Base-by-base conservation (phyloP, 2,329 filamentous ascomycete genomes). In the Apiospora phragmitis region DNA sequence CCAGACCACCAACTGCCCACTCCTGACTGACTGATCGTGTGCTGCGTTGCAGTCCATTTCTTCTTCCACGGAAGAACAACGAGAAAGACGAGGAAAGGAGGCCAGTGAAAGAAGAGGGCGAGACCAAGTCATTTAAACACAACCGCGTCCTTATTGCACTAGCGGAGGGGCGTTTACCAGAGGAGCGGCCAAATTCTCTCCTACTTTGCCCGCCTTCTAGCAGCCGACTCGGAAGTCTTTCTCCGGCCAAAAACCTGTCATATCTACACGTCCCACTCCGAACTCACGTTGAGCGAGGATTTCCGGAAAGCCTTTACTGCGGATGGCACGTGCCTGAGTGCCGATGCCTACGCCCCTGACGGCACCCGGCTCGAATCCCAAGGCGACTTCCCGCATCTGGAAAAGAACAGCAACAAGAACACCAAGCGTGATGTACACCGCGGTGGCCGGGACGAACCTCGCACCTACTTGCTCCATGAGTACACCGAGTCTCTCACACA, bases 81-180 rank as follows among this genome's bases (percentile, higher is more conserved):
- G 87, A 88, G 78, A 88, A 88, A 78, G 88, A 89, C 32, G 85
- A 87, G 59, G 79, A 80, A 62, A 81, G 81, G 74, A 82, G 82
- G 38, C 72, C 76, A 9, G 72, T 77, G 35, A 80, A 79, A 43
- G 78, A 79, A 21, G 79, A 80, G 42, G 74, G 76, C 69, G 86
- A 85, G 76, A 84, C 79, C n/a, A 81, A 82, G 70, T 90, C 88
- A 9, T 89, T 91, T 83, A 91, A 91, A 80, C 87, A 88, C 71
- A 90, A 92, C 78, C 85, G 88, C 4, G 88, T 91, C n/a, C 81
- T 92, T 72, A 86, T 85, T 70, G 89, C 90, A 11, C 83, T 92
- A 43, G 86, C 89, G 11, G 85, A 90, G 75, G 85, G 85, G 29
- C 83, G 86, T 38, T 83, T 90, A 49, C 88, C 88, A 1, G 85